Evolutionary conservation across 2,329 filamentous ascomycete species (phyloP).

Genomic region (Pyricularia sp.): DNA sequence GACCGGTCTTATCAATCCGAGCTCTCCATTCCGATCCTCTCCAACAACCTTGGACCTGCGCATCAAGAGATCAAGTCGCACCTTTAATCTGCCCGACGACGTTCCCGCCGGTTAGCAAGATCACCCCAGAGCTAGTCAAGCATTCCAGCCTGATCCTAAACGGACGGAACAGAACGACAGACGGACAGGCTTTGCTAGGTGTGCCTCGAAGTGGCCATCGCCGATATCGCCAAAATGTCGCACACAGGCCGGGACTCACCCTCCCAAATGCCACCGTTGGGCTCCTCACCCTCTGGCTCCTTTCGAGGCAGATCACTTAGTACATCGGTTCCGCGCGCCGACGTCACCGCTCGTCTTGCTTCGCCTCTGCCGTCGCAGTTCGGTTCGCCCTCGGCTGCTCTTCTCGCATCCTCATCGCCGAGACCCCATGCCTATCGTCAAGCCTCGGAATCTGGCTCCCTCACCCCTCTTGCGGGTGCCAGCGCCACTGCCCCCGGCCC

Average conservation of each 20-base stretch:
- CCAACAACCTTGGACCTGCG: not conserved
- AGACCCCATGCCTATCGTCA: conserved; percentile 23
- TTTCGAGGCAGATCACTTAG: conserved; percentile 31
- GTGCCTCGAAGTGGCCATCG: not conserved
- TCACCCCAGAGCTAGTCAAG: not conserved
- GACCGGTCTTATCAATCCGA: conserved; percentile 7
- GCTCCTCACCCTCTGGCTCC: conserved; percentile 36
- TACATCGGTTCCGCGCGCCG: conserved; percentile 42
- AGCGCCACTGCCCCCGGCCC: conserved; percentile 57
- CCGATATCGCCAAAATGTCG: conserved; percentile 9
- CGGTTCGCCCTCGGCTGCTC: conserved; percentile 15
- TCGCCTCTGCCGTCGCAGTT: conserved; percentile 36
- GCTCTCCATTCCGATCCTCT: not conserved
- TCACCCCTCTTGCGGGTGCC: conserved; percentile 48
- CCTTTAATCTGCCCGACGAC: not conserved
- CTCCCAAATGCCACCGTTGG: conserved; percentile 18
- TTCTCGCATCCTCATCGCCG: conserved; percentile 11
- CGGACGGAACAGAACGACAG: not conserved
- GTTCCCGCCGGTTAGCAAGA: not conserved
- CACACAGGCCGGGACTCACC: conserved; percentile 14
- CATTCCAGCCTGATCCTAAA: not conserved
- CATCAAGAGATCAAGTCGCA: not conserved
- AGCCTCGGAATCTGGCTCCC: conserved; percentile 21
- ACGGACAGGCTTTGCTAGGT: not conserved
- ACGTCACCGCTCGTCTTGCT: conserved; percentile 47